Percentiles rank a stretch among this genome's conserved stretches.
Conservation (phyloP, 1,139 yeast species). For the Magnusiomyces tetraspermus region DNA sequence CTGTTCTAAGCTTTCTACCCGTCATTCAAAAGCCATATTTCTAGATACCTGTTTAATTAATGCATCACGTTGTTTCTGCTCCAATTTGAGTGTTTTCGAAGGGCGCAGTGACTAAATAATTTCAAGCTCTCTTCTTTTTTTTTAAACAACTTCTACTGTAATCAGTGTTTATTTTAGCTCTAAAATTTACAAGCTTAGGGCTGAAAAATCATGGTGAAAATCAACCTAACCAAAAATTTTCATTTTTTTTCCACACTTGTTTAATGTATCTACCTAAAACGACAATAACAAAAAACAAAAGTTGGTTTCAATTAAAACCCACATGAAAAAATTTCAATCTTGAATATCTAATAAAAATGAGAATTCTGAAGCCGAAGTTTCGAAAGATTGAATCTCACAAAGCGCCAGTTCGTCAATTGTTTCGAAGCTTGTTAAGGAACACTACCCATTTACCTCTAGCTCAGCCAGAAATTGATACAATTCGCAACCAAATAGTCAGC, state of each 20-base stretch:
- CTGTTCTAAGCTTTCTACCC: too few relatives aligned
- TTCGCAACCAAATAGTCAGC: conserved; percentile 6
- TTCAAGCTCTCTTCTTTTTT: too few relatives aligned
- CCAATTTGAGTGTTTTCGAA: too few relatives aligned
- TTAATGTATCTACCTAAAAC: neutral
- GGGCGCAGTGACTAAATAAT: too few relatives aligned
- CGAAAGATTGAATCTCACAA: conserved; percentile 11
- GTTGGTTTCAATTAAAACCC: neutral
- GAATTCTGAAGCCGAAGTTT: conserved; percentile 8
- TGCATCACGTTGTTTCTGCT: too few relatives aligned
- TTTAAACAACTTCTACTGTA: too few relatives aligned
- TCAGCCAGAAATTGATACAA: neutral
- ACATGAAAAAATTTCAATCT: neutral
- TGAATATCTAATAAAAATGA: neutral
- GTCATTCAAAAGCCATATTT: too few relatives aligned
- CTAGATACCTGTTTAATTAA: too few relatives aligned
- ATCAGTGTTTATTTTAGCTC: too few relatives aligned
- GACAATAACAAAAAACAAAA: too few relatives aligned
- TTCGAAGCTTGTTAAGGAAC: conserved; percentile 7
- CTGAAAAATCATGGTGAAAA: too few relatives aligned
- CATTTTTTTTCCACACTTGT: neutral
- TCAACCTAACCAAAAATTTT: neutral
- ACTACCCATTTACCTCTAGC: conserved; percentile 13
- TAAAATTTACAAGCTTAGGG: too few relatives aligned
- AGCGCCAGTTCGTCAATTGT: conserved; percentile 10